Conservation (phyloP, 108 stramenopile genomes). For the Mediolabrus comicus region DNA sequence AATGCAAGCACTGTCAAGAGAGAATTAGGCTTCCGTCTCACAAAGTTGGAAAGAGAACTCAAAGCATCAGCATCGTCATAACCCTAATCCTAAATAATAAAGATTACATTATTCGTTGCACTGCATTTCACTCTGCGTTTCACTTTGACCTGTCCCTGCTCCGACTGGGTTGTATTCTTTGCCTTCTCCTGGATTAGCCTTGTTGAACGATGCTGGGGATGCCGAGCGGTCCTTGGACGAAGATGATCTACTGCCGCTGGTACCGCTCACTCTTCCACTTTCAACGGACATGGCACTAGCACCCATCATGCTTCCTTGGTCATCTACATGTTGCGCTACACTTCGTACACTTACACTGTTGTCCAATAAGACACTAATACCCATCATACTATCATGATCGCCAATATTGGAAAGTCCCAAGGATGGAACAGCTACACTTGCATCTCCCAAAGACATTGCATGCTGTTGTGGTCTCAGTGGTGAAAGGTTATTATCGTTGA, state of each 20-base stretch:
- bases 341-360: neutral
- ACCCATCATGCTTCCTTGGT: conserved; percentile 22
- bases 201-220: neutral
- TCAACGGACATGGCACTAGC: conserved; percentile 18
- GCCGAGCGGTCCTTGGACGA: neutral
- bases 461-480: conserved; percentile 23
- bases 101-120: neutral
- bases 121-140: neutral
- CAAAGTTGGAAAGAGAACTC: conserved; percentile 31
- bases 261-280: neutral
- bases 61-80: neutral
- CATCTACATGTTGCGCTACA: conserved; percentile 2
- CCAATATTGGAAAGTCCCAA: conserved; percentile 15
- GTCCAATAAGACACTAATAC: conserved; percentile 1
- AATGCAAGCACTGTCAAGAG: conserved; percentile 29
- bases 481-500: conserved; percentile 35
- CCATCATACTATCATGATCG: neutral
- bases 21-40: conserved; percentile 37
- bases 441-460: conserved; percentile 19
- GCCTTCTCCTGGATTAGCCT: neutral
- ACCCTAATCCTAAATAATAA: neutral
- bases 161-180: neutral
- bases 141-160: neutral
- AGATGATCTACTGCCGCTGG: neutral
- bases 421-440: neutral